Conservation (phyloP, 768 basidiomycete species). For the Boletus coccyginus region DNA sequence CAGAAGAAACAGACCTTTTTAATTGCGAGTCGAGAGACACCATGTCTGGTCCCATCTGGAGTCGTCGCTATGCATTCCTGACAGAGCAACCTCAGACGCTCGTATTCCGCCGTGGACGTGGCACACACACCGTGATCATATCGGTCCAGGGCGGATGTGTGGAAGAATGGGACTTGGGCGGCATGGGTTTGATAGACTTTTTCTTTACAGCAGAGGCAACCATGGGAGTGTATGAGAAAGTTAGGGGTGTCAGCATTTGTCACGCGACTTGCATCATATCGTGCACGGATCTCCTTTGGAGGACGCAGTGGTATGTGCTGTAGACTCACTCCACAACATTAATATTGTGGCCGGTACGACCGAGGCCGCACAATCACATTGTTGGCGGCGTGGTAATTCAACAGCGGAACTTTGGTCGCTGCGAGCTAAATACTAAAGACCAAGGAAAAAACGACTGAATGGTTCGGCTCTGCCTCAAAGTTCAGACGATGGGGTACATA, state of each 20-base stretch:
- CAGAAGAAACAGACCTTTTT: constrained; percentile 59
- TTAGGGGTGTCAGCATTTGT: constrained; percentile 3
- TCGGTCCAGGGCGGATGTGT: constrained; percentile 53
- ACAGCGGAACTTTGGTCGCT: not conserved
- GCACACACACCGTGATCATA: constrained; percentile 42
- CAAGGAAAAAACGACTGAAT: not conserved
- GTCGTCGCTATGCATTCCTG: constrained; percentile 73
- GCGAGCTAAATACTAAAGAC: not conserved
- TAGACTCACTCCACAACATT: not conserved
- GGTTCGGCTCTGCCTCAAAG: not conserved
- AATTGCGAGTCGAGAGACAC: constrained; percentile 74
- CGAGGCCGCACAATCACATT: not conserved
- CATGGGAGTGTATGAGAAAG: not conserved
- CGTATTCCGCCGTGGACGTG: not conserved
- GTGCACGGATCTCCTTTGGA: not conserved
- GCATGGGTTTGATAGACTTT: constrained; percentile 7
- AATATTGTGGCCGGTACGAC: not conserved
- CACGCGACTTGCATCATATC: constrained; percentile 3
- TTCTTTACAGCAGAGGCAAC: constrained; percentile 10
- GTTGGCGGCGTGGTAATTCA: not conserved
- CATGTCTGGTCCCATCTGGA: constrained; percentile 62
- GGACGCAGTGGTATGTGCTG: not conserved
- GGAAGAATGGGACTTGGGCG: constrained; percentile 35
- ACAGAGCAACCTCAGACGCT: not conserved
- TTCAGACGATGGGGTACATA: not conserved